Base-by-base conservation (phyloP, 2,329 filamentous ascomycete species). In the Fusarium papillatum region DNA sequence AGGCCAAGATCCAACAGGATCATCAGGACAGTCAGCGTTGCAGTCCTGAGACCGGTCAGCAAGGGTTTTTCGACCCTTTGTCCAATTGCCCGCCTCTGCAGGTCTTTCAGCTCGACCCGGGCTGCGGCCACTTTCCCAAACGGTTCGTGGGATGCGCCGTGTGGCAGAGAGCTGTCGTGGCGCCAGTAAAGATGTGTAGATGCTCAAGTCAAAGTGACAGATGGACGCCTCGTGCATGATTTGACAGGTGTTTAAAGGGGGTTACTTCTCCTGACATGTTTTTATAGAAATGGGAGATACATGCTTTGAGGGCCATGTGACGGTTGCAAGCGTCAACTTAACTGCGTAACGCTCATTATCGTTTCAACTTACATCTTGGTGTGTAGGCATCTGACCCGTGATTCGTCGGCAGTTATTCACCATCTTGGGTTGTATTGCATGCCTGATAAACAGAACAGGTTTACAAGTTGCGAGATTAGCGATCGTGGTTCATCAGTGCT, bases 101-200 rank as follows among this genome's bases (percentile, higher is more conserved):
- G 62, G 62, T n/a, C 46, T 72, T 64, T 66, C 69, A 73, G 71
- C 71, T 73, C 39, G 70, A 53, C 63, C 70, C 22, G 43, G 60
- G 61, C 66, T 66, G 73, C 64, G 63, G 70, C 73, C 64, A 60
- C 34, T 46, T 66, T 38, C 50, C 36, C 34, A 36, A 53, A 50
- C 50, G 46, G 53, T 57, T 76, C 64, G 71, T 62, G 50, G 10
- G 71, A 78, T 78, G 75, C 72, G 72, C 72, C 24, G 46, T 67
- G 68, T 63, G 53, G 63, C 61, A 64, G 66, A 53, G 31, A 53
- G 43, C 63, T 80, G 78, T 79, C 78, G 78, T 80, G 78, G 78
- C 74, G 74, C 78, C 78, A 80, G 72, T 80, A 34, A 65, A 76
- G 38, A 31, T 11, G 4, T 19, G 50, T 60, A 66, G 17, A 55